A percentile compares a stretch with the other conserved stretches of the same genome.
Evolutionary conservation across 805 yeast species (phyloP).

Genomic region (Candida arabinofermentans): DNA sequence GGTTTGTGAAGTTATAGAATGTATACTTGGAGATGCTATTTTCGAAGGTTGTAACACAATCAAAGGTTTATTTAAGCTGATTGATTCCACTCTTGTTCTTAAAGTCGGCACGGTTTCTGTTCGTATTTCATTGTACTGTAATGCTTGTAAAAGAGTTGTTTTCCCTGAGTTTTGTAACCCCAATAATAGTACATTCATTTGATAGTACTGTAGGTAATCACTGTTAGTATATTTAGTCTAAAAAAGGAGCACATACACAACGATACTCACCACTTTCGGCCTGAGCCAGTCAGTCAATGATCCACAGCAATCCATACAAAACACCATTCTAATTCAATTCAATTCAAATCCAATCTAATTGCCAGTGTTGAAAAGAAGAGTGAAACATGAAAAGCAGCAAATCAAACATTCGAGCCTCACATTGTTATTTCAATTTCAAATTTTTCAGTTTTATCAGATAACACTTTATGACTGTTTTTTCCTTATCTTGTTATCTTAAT

Average conservation of each 20-base stretch:
- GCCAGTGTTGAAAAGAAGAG: too few relatives aligned
- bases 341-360: too few relatives aligned
- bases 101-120: slow-evolving; percentile 28
- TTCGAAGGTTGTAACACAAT: slow-evolving; percentile 8
- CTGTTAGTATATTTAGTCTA: too few relatives aligned
- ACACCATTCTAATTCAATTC: too few relatives aligned
- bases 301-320: slow-evolving; percentile 1
- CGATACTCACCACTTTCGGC: slow-evolving; percentile 20
- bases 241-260: too few relatives aligned
- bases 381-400: too few relatives aligned
- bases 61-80: slow-evolving; percentile 9
- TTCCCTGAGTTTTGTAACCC: slow-evolving; percentile 32
- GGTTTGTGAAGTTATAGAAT: not conserved
- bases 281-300: slow-evolving; percentile 8
- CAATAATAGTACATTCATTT: slow-evolving; percentile 24
- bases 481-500: not conserved
- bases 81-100: slow-evolving; percentile 8
- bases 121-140: slow-evolving; percentile 7
- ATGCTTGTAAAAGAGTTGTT: slow-evolving; percentile 21
- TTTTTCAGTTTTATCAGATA: not conserved
- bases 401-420: too few relatives aligned
- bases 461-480: not conserved
- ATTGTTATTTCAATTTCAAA: too few relatives aligned
- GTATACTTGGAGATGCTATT: not conserved
- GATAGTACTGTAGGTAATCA: slow-evolving; percentile 18